Base-by-base conservation (phyloP, 805 yeast genomes). In the Jamesozyma hellenica region DNA sequence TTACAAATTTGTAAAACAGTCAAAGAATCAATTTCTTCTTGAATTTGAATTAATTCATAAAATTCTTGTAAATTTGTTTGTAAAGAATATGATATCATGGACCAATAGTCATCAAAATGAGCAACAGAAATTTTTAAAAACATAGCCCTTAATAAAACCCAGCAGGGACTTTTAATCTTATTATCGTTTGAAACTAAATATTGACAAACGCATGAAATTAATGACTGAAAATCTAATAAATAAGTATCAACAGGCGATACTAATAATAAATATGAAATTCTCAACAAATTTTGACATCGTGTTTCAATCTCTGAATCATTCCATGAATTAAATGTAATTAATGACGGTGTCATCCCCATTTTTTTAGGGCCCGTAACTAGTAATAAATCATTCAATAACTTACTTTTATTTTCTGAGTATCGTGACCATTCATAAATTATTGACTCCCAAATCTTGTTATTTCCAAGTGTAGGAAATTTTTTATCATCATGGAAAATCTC, bases 21-120 rank as follows among this genome's bases (percentile, higher is more conserved):
- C 2, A 59, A 52, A 13, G 65, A 44, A 4, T 63, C 59, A 3
- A 53, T 48, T 4, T 57, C 54, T 15, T 45, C 49, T 15, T 54
- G 58, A 23, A 53, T 46, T 31, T 53, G 56, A 16, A 58, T 26
- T 3, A 48, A 43, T 39, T 60, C 64, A 38, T 45, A 57, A 38
- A 58, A 48, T 17, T 48, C 50, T 34, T 56, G 62, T 16, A 60
- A 38, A 32, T 52, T 51, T 13, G 53, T 57, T 39, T 75, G 77
- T 41, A 90, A 57, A 40, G 75, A 75, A 28, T 81, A 78, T 28
- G 75, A 70, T 11, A 87, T 68, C 28, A 74, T 54, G 2, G 79
- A 70, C 94, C 95, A 87, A 40, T 75, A 64, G 10, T 83, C 75
- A 10, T 72, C 62, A 35, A 88, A 64, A 52, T 82, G 87, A 15